Evolutionary conservation across 495 filamentous ascomycete genomes (phyloP), one percentile per base, ranked within the genome.

Genomic region (Penicillium paxilli): DNA sequence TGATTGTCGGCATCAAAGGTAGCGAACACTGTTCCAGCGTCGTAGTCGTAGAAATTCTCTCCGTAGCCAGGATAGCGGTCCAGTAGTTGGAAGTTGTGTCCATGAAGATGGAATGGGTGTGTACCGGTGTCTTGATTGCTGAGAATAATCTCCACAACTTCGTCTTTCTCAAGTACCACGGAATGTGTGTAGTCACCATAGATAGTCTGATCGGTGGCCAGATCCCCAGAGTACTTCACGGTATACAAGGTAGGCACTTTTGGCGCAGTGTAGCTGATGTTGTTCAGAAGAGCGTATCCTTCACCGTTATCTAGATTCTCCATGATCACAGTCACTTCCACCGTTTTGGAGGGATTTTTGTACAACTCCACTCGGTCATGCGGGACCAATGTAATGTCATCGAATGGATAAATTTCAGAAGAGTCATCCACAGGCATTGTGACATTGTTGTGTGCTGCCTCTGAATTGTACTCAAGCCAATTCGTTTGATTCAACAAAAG

Each of bases 71-170:
- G 72, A 25, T 32, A 55, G 1, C 87, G 82, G 22, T 73, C 69
- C 26, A 90, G 65, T 5, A 90, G 71, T 62, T 94, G 90, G 74
- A 92, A 94, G 53, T 84, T 80, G 72, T 95, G 91, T 1, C 91
- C 91, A 77, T 96, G 91, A 2, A 95, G 75, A 74, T 96, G 90
- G 80, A 94, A 94, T 0, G 91, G 91, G 65, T 96, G 91, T n/a
- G 78, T 82, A 38, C 87, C 87, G 0, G 79, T 62, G 57, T 92
- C 89, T 12, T 78, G 62, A 64, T 94, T 96, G 80, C 94, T 94
- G 7, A 96, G 63, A 19, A 92, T 72, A 35, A 96, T 85, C 45
- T 96, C 87, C 44, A 95, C 79, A 5, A 90, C 70, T 21, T 94
- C 73, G 42, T 79, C 79, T 42, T 87, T 81, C 0, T 83, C 73